These are phyloP conservation scores for Solanum hybrid DNA, from an alignment of 305 asterid genomes.

Conservation along the genomic window DNA sequence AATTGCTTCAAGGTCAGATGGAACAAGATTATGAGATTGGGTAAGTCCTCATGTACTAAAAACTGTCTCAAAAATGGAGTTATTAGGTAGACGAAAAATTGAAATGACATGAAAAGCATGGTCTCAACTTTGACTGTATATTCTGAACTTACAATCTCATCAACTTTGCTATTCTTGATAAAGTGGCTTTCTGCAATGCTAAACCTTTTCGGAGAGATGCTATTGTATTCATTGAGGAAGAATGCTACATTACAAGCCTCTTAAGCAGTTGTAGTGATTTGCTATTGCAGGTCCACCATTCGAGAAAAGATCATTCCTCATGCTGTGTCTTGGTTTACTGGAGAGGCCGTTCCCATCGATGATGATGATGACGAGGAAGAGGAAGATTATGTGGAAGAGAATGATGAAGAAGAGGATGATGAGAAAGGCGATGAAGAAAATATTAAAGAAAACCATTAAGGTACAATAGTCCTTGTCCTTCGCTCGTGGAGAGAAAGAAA, in stretches of 20 bases:
- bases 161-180: not conserved
- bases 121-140: not conserved
- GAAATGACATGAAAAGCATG: not conserved
- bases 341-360: not conserved
- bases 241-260: not conserved
- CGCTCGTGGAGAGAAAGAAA: not conserved
- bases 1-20: slow-evolving; percentile 66
- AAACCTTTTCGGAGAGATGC: not conserved
- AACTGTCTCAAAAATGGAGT: not conserved
- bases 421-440: not conserved
- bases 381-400: not conserved
- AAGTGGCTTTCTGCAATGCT: not conserved
- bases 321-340: slow-evolving; percentile 12
- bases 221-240: not conserved
- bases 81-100: not conserved
- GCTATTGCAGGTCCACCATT: slow-evolving; percentile 2
- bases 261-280: not conserved
- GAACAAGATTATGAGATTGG: slow-evolving; percentile 79
- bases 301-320: slow-evolving; percentile 4
- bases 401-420: not conserved
- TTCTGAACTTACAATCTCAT: not conserved
- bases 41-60: slow-evolving; percentile 19
- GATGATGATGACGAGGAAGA: not conserved
- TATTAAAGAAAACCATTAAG: not conserved
- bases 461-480: not conserved